Base-by-base conservation (phyloP, 257 asterid genomes). In the Capsicum pubescens region DNA sequence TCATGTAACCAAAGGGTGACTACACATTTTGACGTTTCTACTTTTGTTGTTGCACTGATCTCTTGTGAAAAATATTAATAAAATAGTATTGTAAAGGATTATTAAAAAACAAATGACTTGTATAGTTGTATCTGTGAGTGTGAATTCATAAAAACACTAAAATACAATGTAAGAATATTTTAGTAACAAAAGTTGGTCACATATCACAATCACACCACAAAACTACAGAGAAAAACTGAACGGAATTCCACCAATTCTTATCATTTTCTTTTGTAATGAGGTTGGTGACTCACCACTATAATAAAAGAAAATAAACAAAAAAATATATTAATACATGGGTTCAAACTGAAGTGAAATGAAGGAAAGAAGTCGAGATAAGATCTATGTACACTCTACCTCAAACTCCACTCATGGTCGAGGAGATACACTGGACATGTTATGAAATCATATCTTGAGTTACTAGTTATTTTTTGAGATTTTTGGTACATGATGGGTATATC, bases 401-500 rank as follows among this genome's bases (percentile, higher is more conserved):
- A 36, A 36, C 39, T 36, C 39, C 39, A 36, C 39, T 1, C 3
- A 3, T 3, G n/a, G n/a, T n/a, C n/a, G n/a, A n/a, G 39, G 3
- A 36, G 3, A 36, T 36, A 36, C 39, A 36, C 39, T 36, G 39
- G 39, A 36, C 3, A 36, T 36, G 39, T 36, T 36, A 3, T 36
- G 2, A 36, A 36, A 36, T 63, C 81, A 76, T 52, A 76, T 52
- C 63, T 52, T 8, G 39, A 36, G 39, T 36, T 36, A 36, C 39
- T 26, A 81, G 42, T 59, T 63, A 13, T 59, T 58, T 60, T 3
- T 19, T 7, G 42, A 57, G 57, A 80, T n/a, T 44, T 80, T 60
- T 42, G 21, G 46, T 81, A 10, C 74, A 61, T 81, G 48, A 44
- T 61, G 50, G 13, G 48, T 76, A 26, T 76, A 63, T 52, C 63